Evolutionary conservation across 768 basidiomycete genomes (phyloP).

Genomic region (Dacryopinax spathularia): DNA sequence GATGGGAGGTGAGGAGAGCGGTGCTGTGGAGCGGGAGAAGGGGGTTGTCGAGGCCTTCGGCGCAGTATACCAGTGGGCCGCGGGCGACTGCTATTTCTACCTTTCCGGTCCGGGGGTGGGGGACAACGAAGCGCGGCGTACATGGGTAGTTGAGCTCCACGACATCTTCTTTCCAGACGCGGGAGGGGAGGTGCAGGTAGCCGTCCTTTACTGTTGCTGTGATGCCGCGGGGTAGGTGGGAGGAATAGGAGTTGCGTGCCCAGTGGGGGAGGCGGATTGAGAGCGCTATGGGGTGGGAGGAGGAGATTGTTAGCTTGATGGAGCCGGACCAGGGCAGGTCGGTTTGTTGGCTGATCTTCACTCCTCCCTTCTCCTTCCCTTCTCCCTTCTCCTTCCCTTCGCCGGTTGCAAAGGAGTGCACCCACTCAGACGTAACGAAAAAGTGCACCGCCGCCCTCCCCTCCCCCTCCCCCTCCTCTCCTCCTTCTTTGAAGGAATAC

Average conservation of each 20-base stretch:
- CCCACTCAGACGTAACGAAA: conserved; percentile 11
- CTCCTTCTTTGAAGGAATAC: too few relatives aligned
- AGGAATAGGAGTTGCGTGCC: neutral
- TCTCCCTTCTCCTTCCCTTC: conserved; percentile 3
- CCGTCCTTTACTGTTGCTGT: neutral
- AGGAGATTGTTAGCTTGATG: conserved; percentile 1
- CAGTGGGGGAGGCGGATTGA: conserved; percentile 11
- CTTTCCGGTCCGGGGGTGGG: neutral
- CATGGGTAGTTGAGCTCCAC: neutral
- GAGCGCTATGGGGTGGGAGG: neutral
- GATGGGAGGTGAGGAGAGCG: too few relatives aligned
- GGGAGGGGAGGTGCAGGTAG: conserved; percentile 10
- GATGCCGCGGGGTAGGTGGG: too few relatives aligned
- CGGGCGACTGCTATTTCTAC: conserved; percentile 11
- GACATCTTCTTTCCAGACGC: conserved; percentile 8
- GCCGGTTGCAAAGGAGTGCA: neutral
- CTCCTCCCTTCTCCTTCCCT: neutral
- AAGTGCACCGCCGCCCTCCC: conserved; percentile 10
- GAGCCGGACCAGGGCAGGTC: conserved; percentile 11
- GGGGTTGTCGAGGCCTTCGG: conserved; percentile 15
- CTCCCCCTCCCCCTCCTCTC: conserved; percentile 6
- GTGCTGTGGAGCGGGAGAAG: neutral
- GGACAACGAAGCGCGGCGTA: neutral
- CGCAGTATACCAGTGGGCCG: conserved; percentile 16
- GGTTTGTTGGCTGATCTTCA: conserved; percentile 8